phyloP scores from a whole-genome alignment of 352 stramenopile species.

The Phytopythium helicoides region DNA sequence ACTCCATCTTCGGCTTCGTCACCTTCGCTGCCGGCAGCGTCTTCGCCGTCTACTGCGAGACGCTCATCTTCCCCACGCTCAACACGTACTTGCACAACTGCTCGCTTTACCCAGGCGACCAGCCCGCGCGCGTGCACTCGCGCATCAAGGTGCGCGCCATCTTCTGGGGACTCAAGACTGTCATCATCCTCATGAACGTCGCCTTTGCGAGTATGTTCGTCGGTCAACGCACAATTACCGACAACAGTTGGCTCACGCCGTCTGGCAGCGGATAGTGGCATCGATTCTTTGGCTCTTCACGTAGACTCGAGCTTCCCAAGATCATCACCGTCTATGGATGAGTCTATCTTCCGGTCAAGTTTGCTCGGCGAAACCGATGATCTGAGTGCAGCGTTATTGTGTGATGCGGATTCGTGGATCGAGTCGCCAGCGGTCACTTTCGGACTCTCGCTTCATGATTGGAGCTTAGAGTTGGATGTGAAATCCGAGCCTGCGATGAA shows the following conservation, averaged over 20 bases:
- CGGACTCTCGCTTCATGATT: conserved; percentile 29
- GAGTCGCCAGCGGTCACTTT: conserved; percentile 6
- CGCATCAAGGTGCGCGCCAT: conserved; percentile 38
- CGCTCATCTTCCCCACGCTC: conserved; percentile 56
- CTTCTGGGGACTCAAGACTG: conserved; percentile 58
- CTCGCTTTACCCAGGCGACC: conserved; percentile 49
- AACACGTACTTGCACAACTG: conserved; percentile 62
- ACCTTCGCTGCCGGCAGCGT: conserved; percentile 48
- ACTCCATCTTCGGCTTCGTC: conserved; percentile 44
- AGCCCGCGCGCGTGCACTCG: conserved; percentile 47
- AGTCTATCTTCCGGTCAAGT: not conserved
- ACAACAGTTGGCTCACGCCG: not conserved
- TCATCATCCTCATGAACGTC: conserved; percentile 68
- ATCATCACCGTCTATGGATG: not conserved
- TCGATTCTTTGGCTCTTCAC: not conserved
- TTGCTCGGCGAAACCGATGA: not conserved
- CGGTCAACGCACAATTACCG: conserved; percentile 20
- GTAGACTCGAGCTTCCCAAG: not conserved
- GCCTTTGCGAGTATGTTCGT: conserved; percentile 57
- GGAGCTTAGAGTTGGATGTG: conserved; percentile 22
- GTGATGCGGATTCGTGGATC: conserved; percentile 1
- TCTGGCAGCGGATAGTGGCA: not conserved
- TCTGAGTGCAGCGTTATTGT: not conserved
- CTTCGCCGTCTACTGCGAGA: conserved; percentile 59
- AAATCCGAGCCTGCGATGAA: conserved; percentile 7